Conservation (phyloP, 352 stramenopile genomes). For the Thalassiosira mediterranea region DNA sequence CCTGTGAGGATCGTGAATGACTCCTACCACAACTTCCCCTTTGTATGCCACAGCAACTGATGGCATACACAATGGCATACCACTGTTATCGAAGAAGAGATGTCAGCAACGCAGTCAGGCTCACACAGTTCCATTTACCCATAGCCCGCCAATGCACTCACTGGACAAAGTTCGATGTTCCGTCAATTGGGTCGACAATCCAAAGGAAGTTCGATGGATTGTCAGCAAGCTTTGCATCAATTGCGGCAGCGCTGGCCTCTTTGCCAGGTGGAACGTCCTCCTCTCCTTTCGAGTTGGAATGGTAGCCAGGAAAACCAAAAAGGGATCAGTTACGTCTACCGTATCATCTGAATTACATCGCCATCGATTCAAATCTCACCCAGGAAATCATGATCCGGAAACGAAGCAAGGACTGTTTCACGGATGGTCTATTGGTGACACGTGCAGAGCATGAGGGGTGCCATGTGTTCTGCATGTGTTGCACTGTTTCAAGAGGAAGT, state of each 20-base stretch:
- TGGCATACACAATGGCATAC: slow-evolving; percentile 79
- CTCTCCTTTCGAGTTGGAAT: too few relatives aligned
- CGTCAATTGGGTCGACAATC: slow-evolving; percentile 91
- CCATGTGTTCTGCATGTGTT: too few relatives aligned
- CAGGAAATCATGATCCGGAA: slow-evolving; percentile 91
- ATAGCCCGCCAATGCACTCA: slow-evolving; percentile 2
- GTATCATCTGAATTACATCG: too few relatives aligned
- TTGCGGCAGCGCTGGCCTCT: slow-evolving; percentile 67
- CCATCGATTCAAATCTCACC: too few relatives aligned
- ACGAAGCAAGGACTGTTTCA: slow-evolving; percentile 72
- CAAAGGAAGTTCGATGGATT: slow-evolving; percentile 90
- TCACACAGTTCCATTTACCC: too few relatives aligned
- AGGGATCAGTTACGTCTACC: too few relatives aligned
- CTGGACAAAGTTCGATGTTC: slow-evolving; percentile 84
- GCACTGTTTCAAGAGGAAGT: neutral
- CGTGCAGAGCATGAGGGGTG: too few relatives aligned
- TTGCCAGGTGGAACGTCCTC: slow-evolving; percentile 92
- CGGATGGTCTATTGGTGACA: slow-evolving; percentile 61
- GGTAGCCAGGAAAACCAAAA: too few relatives aligned
- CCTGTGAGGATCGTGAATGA: slow-evolving; percentile 94
- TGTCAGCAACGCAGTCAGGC: too few relatives aligned
- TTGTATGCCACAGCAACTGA: slow-evolving; percentile 87
- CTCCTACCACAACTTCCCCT: slow-evolving; percentile 90
- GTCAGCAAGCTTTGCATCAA: slow-evolving; percentile 84
- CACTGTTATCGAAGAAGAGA: too few relatives aligned